Evolutionary conservation across 2,329 filamentous ascomycete species (phyloP).

Genomic region (Corniculantispora saksenae): DNA sequence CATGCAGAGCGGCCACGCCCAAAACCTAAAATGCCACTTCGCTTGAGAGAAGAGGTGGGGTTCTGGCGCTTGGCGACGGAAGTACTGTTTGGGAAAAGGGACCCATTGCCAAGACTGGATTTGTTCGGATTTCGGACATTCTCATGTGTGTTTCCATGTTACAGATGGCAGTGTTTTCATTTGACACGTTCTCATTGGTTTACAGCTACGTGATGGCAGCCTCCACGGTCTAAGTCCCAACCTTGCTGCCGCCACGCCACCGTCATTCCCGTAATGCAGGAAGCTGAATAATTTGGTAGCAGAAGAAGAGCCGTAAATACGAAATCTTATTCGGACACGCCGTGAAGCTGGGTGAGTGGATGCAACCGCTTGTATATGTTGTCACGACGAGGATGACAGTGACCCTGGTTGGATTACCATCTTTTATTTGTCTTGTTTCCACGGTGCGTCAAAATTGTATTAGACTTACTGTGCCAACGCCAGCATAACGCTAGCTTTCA

Average conservation of each 20-base stretch:
- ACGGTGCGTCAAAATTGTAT: no score
- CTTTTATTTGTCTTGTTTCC: no score
- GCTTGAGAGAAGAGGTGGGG: background rate
- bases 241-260: no score
- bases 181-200: background rate
- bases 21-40: background rate
- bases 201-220: background rate
- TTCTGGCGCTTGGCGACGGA: conserved; percentile 1
- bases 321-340: no score
- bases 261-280: no score
- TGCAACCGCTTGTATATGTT: no score
- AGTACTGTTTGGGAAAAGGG: background rate
- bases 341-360: no score
- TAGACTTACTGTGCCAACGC: no score
- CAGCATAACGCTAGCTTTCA: no score
- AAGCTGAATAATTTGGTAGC: no score
- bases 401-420: background rate
- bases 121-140: background rate
- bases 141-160: background rate
- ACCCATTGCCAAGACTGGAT: background rate
- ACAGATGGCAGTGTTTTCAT: background rate
- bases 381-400: background rate
- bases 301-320: no score
- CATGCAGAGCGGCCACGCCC: background rate
- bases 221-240: background rate